Base-by-base conservation (phyloP, 116 monocot genomes). In the Thalassia testudinum region DNA sequence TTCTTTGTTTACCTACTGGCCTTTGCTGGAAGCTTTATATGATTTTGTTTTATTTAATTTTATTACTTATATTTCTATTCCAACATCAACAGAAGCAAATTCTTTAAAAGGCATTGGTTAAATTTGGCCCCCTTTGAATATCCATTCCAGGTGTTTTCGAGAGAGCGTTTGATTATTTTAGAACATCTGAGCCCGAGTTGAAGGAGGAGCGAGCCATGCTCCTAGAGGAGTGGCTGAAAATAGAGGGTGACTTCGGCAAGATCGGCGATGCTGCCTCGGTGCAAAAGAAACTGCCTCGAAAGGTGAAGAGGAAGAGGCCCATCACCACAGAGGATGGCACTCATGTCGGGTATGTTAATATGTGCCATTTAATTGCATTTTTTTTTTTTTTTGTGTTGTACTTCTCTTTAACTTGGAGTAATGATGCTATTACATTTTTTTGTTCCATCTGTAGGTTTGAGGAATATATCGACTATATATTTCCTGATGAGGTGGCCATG, bases 161-260 rank as follows among this genome's bases (percentile, higher is more conserved):
- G 52, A 80, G 78, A 60, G 87, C 87, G n/a, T 93, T 93, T 56
- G 84, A 93, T 23, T 76, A 93, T 59, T 87, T 73, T 26, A 80
- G 81, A 78, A 87, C 78, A 5, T 58, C 66, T 66, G 84, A 74
- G 12, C 93, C 93, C 24, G 93, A 93, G 28, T 43, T 93, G 37
- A 87, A 87, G 63, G 93, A 93, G 70, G 93, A 93, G 38, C 78
- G 84, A 63, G 80, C 83, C 12, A 93, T 93, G 93, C 81, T 87
- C 40, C 54, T 93, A 62, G 93, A 93, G 30, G 93, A 93, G 53
- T 93, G 93, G 93, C 61, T 87, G 27, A 80, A 75, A 23, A 59
- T 81, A 50, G 87, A 93, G 53, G 64, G 50, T 37, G 62, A 61
- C 37, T 87, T 93, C 52, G 76, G 61, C 15, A 66, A 34, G 22